phyloP scores from a whole-genome alignment of 768 basidiomycete genomes.

The Leccinum longicurvipes region DNA sequence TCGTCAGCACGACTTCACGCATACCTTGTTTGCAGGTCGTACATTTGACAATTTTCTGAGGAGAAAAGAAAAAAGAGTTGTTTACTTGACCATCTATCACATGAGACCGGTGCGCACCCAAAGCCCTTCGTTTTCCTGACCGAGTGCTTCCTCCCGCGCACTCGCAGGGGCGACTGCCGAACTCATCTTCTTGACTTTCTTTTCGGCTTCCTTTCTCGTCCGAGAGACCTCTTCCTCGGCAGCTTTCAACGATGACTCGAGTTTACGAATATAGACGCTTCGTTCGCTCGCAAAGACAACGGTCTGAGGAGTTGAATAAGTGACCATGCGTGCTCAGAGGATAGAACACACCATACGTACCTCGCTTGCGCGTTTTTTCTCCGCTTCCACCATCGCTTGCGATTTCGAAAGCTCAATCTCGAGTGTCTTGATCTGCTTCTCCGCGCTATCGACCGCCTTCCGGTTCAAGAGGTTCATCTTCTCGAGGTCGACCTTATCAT shows the following conservation, averaged over 20 bases:
- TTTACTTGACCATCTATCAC: background rate
- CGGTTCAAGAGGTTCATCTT: conserved; percentile 39
- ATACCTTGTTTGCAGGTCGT: conserved; percentile 80
- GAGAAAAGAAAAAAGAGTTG: background rate
- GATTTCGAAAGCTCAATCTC: conserved; percentile 34
- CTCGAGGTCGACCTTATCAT: conserved; percentile 39
- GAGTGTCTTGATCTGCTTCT: conserved; percentile 27
- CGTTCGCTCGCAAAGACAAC: conserved; percentile 31
- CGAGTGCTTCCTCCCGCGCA: conserved; percentile 35
- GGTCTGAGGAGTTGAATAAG: conserved; percentile 23
- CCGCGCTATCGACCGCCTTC: conserved; percentile 27
- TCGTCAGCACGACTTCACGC: conserved; percentile 76
- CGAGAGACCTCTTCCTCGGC: conserved; percentile 47
- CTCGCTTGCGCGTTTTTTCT: conserved; percentile 38
- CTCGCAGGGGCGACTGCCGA: conserved; percentile 29
- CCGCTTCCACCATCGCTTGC: conserved; percentile 34
- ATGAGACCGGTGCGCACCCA: conserved; percentile 44
- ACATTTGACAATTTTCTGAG: conserved; percentile 79
- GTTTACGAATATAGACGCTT: conserved; percentile 19
- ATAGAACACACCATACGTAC: conserved; percentile 30
- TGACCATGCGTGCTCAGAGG: background rate
- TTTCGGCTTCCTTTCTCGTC: conserved; percentile 51
- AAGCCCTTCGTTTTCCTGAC: conserved; percentile 52
- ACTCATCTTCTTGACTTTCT: conserved; percentile 44
- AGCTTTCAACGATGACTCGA: conserved; percentile 17